These are phyloP conservation scores for Sugiyamaella xylanicola DNA, from an alignment of 1,139 yeast genomes.

Conservation along the genomic window DNA sequence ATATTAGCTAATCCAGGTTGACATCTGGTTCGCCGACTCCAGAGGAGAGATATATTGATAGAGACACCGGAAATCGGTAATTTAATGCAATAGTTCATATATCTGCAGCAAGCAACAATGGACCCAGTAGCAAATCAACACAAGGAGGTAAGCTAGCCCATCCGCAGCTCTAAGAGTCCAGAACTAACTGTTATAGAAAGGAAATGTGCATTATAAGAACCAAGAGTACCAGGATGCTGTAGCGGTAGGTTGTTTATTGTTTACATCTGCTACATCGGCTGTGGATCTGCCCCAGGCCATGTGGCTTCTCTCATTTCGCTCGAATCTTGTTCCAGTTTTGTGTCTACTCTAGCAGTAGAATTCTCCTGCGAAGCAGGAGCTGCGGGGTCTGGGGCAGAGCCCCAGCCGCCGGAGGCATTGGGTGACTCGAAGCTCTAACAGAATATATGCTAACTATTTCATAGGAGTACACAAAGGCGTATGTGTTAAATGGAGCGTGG, in stretches of 20 bases:
- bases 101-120: conserved; percentile 7
- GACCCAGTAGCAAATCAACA: conserved; percentile 22
- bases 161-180: neutral
- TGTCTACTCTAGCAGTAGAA: no score
- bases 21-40: neutral
- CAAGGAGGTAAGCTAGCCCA: conserved; percentile 20
- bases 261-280: no score
- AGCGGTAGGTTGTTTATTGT: conserved; percentile 37
- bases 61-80: neutral
- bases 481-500: conserved; percentile 18
- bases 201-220: conserved; percentile 43
- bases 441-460: conserved; percentile 2
- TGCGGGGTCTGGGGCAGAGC: no score
- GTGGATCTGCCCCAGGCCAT: no score
- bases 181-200: conserved; percentile 30
- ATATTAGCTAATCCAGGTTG: conserved; percentile 6
- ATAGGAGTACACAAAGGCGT: conserved; percentile 37
- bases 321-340: no score
- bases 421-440: no score
- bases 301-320: no score
- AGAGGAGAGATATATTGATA: neutral
- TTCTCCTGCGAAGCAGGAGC: no score
- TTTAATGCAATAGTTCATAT: neutral
- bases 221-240: conserved; percentile 43
- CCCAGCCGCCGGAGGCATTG: no score